These are phyloP conservation scores for Sisymbrium altissimum DNA, from an alignment of 345 rosid genomes.

Conservation along the genomic window DNA sequence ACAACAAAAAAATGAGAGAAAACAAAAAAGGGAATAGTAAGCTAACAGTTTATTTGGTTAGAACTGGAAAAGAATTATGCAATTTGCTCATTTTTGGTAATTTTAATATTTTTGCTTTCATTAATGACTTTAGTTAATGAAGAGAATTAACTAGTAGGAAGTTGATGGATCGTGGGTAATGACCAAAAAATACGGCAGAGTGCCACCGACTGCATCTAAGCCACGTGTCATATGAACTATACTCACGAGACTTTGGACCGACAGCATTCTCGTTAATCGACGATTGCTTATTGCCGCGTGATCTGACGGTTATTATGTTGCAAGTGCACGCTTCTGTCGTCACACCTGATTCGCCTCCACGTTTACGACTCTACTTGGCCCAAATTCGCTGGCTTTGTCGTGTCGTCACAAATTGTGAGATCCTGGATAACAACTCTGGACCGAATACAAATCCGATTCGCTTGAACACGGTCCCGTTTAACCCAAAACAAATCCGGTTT, in stretches of 20 bases:
- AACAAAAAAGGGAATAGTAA: neutral
- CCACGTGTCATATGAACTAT: slow-evolving; percentile 12
- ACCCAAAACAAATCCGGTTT: too few species aligned
- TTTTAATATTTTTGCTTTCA: neutral
- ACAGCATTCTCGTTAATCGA: slow-evolving; percentile 9
- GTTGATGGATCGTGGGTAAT: slow-evolving; percentile 8
- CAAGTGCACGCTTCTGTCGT: slow-evolving; percentile 28
- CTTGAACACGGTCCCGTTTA: too few species aligned
- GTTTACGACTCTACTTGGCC: slow-evolving; percentile 4
- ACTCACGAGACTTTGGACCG: slow-evolving; percentile 28
- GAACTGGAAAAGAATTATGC: neutral
- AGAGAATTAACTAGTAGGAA: neutral
- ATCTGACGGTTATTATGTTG: slow-evolving; percentile 22
- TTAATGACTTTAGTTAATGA: neutral
- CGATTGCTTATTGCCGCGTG: slow-evolving; percentile 29
- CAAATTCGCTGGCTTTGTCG: neutral
- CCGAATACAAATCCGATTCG: too few species aligned
- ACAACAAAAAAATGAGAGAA: too few species aligned
- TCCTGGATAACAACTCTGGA: too few species aligned
- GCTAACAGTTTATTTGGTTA: neutral
- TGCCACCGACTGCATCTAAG: neutral
- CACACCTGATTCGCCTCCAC: slow-evolving; percentile 14
- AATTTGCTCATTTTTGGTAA: neutral
- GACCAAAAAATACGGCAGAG: slow-evolving; percentile 4
- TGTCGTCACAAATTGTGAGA: too few species aligned